A percentile compares a stretch with the other conserved stretches of the same genome.
Conservation (phyloP, 495 filamentous ascomycete species). For the Podospora australis region DNA sequence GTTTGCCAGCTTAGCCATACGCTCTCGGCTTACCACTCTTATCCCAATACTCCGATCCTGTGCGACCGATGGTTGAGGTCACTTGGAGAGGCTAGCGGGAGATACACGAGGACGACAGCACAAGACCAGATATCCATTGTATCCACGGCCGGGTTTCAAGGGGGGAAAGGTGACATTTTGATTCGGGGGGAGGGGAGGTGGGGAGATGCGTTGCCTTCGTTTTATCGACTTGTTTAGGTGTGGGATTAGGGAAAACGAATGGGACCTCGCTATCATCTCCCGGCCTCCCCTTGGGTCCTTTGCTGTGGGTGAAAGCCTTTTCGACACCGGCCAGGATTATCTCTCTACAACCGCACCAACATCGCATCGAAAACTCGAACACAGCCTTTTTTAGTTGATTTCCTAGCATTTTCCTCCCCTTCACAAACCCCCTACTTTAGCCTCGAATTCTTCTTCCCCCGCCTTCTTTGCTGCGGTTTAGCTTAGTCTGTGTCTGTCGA, state of each 20-base stretch:
- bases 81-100: background rate
- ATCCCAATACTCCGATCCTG: background rate
- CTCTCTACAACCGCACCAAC: background rate
- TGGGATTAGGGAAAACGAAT: background rate
- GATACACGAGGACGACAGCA: background rate
- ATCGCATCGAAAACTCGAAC: constrained; percentile 4
- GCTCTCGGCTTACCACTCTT: too few relatives aligned
- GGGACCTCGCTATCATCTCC: constrained; percentile 1
- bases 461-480: constrained; percentile 6
- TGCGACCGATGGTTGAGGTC: background rate
- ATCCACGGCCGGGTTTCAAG: constrained; percentile 3
- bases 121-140: constrained; percentile 4
- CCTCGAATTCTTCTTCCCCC: constrained; percentile 1
- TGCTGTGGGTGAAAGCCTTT: background rate
- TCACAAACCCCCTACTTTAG: constrained; percentile 1
- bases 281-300: background rate
- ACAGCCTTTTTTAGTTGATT: constrained; percentile 3
- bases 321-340: background rate
- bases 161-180: background rate
- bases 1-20: too few relatives aligned
- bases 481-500: constrained; percentile 17
- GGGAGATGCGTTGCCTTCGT: constrained; percentile 3
- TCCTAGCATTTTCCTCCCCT: constrained; percentile 7
- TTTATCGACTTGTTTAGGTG: background rate
- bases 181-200: background rate